Evolutionary conservation across 2,329 filamentous ascomycete genomes (phyloP), one percentile per base, ranked within the genome.

Genomic region (Ustulina deusta): DNA sequence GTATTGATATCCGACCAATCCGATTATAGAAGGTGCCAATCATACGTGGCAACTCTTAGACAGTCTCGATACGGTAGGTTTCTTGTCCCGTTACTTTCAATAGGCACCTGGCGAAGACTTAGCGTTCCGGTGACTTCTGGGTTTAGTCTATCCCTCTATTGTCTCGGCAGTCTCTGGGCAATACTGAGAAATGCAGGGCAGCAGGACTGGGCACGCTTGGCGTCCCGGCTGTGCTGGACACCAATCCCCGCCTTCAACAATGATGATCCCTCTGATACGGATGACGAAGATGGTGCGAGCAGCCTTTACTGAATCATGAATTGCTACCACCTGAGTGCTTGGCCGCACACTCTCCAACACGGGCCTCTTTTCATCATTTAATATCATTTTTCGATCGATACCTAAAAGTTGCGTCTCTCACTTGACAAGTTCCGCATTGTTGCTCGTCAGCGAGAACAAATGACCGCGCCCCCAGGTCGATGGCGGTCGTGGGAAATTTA

Each of bases 71-170:
- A 27, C 32, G 40, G 2, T n/a, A n/a, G 20, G 36, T 42, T 42
- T 25, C 54, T 29, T 6, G 36, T 29, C 13, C 34, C 20, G 1
- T 3, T 27, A 29, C 55, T 58, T 17, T 29, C 2, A 2, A 34
- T 34, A 58, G 25, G 27, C 27, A 27, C 38, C 46, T 38, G 42
- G 63, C 59, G 29, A 66, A 66, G 58, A 57, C 63, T 58, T 36
- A 44, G 51, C 17, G 29, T 55, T 46, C 36, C 15, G 58, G 58
- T 44, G 32, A 36, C 51, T 38, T 44, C 38, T 32, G n/a, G n/a
- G 29, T 36, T 56, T 63, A 59, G 54, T 51, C 61, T 51, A 36
- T 40, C 48, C 38, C 54, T 38, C 54, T 38, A 22, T n/a, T 57
- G 38, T 22, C 40, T 48, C 22, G 54, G 52, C 29, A 42, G 27